phyloP scores from a whole-genome alignment of 164 flowering plant genomes.

The Chimonanthus praecox region DNA sequence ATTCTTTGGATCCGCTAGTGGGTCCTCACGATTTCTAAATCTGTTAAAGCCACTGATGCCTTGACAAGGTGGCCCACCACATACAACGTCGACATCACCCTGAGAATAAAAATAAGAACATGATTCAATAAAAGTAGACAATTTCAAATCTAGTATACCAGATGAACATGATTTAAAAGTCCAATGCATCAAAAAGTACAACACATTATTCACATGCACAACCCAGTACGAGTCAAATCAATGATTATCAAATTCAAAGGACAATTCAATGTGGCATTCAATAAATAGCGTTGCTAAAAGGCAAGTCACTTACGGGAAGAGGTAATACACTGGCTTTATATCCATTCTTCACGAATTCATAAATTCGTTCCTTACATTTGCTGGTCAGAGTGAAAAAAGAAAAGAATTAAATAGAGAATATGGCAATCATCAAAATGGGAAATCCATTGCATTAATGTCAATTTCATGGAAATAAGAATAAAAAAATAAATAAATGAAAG shows the following conservation, averaged over 20 bases:
- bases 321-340: constrained; percentile 48
- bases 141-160: background rate
- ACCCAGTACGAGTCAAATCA: too few relatives aligned
- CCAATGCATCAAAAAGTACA: background rate
- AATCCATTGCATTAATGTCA: background rate
- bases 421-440: background rate
- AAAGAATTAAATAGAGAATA: background rate
- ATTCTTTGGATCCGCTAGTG: constrained; percentile 62
- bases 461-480: background rate
- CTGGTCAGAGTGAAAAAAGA: constrained; percentile 21
- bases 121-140: background rate
- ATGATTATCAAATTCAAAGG: background rate
- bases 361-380: constrained; percentile 37
- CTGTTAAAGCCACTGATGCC: constrained; percentile 90
- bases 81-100: constrained; percentile 81
- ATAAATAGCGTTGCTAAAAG: background rate
- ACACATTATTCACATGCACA: background rate
- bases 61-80: constrained; percentile 98
- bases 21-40: constrained; percentile 47
- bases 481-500: background rate
- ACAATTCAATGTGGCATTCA: background rate
- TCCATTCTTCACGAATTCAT: constrained; percentile 49
- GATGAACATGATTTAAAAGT: too few relatives aligned
- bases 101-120: constrained; percentile 10
- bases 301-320: constrained; percentile 49